Evolutionary conservation across 805 yeast species (phyloP), one percentile per base, ranked within the genome.

Genomic region (Wickerhamomyces alni): DNA sequence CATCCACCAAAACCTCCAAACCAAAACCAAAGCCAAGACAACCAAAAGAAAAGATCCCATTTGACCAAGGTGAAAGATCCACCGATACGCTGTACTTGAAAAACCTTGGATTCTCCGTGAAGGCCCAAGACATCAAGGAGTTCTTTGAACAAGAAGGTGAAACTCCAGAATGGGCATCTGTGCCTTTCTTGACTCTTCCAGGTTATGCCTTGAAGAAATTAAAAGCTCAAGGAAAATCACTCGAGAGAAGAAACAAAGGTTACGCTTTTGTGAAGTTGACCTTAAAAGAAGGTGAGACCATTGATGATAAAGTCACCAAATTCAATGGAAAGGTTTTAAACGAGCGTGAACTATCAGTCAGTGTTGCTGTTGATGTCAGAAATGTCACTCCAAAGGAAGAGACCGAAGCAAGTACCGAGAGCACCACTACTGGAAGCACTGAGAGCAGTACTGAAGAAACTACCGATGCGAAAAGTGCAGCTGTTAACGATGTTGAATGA

Each of bases 341-440:
- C 44, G 95, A 83, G 37, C 75, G 85, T 59, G 69, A 68, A 36
- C 64, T 88, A 42, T 64, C 72, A 34, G 87, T 83, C 43, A 82
- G 80, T 48, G 73, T 81, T 50, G 96, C 96, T 17, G 73, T 84
- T 46, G 86, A 81, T 52, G 67, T 80, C 10, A 66, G 70, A 46
- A 42, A 38, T 11, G 43, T 46, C 26, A 52, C 28, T 26, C 12
- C 8, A 10, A 11, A 26, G 28, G 13, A 28, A 28, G 15, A 9
- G 13, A 15, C 8, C 8, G 30, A 56, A 41, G 52, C 59, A n/a
- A n/a, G n/a, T n/a, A n/a, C n/a, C n/a, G n/a, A n/a, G n/a, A n/a
- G n/a, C n/a, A n/a, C n/a, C n/a, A n/a, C n/a, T n/a, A n/a, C n/a
- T n/a, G n/a, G n/a, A n/a, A n/a, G n/a, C n/a, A n/a, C n/a, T n/a